A percentile compares a stretch with the other conserved stretches of the same genome.
Evolutionary conservation across 768 basidiomycete species (phyloP).

Genomic region (Auricularia cornea): DNA sequence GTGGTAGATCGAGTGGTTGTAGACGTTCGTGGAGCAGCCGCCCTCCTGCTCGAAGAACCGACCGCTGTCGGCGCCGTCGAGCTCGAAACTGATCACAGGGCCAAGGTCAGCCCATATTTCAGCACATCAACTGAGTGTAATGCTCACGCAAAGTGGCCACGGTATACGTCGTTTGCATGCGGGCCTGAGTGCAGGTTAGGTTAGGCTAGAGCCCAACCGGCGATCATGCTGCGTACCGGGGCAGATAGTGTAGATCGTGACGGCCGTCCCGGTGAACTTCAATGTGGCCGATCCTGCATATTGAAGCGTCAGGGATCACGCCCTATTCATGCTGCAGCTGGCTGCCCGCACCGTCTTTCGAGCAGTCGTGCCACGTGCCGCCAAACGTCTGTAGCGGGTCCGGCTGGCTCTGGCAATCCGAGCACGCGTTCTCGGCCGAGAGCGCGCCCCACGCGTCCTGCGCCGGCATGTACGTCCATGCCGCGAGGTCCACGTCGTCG

Average conservation of each 20-base stretch:
- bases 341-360: not conserved
- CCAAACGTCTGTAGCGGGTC: not conserved
- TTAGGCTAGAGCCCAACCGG: not conserved
- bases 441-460: not conserved
- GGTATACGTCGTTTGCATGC: not conserved
- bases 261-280: not conserved
- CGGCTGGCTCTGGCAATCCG: not conserved
- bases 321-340: not conserved
- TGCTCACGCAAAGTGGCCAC: not conserved
- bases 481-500: not conserved
- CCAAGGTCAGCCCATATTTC: not conserved
- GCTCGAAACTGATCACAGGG: not conserved
- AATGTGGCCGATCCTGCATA: not conserved
- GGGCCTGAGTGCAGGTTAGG: not conserved
- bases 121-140: too few species aligned
- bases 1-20: not conserved
- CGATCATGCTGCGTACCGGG: not conserved
- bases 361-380: not conserved
- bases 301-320: not conserved
- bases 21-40: not conserved
- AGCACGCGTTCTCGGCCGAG: not conserved
- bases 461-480: not conserved
- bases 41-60: not conserved
- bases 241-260: not conserved
- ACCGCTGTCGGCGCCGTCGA: not conserved